Percentiles rank a stretch among this genome's conserved stretches.
Conservation (phyloP, 192 early-diverging fungal species). For the Lobosporangium transversale region DNA sequence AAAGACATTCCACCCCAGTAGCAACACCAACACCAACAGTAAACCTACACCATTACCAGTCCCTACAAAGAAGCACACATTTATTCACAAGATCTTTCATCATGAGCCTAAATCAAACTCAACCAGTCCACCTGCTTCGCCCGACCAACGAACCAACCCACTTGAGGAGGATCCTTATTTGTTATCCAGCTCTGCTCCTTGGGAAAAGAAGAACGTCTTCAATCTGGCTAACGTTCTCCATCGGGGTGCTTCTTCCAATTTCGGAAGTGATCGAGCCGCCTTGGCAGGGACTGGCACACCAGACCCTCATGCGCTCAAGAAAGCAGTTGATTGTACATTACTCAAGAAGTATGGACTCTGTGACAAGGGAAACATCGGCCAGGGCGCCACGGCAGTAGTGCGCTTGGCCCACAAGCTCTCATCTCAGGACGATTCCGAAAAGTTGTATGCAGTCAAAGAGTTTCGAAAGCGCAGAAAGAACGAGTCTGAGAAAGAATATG, state of each 20-base stretch:
- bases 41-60: conserved; percentile 1
- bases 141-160: neutral
- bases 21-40: neutral
- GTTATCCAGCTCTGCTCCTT: conserved; percentile 11
- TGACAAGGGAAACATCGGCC: conserved; percentile 81
- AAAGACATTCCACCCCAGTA: conserved; percentile 4
- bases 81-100: conserved; percentile 54
- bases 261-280: conserved; percentile 37
- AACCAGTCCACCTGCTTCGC: conserved; percentile 25
- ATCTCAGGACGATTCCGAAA: conserved; percentile 66
- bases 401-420: conserved; percentile 81
- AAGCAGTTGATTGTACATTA: conserved; percentile 52
- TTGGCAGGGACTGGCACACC: neutral
- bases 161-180: conserved; percentile 38
- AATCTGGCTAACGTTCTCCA: conserved; percentile 29
- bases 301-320: neutral
- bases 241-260: conserved; percentile 4
- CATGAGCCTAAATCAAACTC: conserved; percentile 34
- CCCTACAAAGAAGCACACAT: conserved; percentile 28
- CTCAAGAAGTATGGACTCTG: conserved; percentile 86
- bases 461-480: conserved; percentile 87
- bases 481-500: conserved; percentile 92
- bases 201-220: conserved; percentile 50
- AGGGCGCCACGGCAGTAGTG: conserved; percentile 93
- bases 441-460: conserved; percentile 91